Percentiles rank a stretch among this genome's conserved stretches.
phyloP scores from a whole-genome alignment of 306 rosid genomes.

The Carpinus fangiana region DNA sequence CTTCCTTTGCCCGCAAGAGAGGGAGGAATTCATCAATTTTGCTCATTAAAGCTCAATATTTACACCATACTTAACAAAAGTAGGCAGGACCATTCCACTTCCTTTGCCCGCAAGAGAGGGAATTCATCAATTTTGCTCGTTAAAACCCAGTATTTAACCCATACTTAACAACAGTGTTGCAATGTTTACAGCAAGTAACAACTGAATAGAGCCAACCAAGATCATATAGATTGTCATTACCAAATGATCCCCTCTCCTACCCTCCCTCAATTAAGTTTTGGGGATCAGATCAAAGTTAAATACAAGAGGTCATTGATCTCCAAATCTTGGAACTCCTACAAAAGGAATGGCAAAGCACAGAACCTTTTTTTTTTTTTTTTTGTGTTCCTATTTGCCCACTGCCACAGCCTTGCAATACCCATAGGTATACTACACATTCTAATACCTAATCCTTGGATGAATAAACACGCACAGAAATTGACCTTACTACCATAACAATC shows the following conservation, averaged over 20 bases:
- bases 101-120: not conserved
- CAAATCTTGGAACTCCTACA: not conserved
- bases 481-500: not conserved
- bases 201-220: not conserved
- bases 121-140: not conserved
- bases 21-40: not conserved
- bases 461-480: not conserved
- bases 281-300: slow-evolving; percentile 3
- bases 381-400: too few species aligned
- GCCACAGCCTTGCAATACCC: not conserved
- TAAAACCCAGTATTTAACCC: not conserved
- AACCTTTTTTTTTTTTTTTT: too few species aligned
- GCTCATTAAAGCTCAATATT: not conserved
- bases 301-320: not conserved
- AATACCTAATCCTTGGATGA: not conserved
- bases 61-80: not conserved
- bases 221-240: not conserved
- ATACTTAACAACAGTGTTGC: not conserved
- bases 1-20: not conserved
- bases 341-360: not conserved
- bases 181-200: not conserved
- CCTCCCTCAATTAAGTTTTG: not conserved
- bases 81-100: not conserved
- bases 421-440: not conserved
- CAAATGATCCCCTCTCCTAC: too few species aligned